Percentiles rank a stretch among this genome's conserved stretches.
Conservation (phyloP, 331 rosid species). For the Telfairia occidentalis region DNA sequence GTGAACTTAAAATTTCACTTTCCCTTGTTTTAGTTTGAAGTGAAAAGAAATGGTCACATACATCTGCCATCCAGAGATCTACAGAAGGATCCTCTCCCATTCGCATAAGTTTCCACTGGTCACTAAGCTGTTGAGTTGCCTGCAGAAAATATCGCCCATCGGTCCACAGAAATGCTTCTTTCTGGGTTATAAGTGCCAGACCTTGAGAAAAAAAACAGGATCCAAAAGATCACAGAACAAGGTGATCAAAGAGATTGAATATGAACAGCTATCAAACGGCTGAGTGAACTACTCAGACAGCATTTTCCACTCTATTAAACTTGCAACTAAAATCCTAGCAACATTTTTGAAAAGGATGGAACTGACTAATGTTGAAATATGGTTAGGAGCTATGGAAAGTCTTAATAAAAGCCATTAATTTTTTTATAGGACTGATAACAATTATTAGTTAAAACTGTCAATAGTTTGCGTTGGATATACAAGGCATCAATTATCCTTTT, state of each 20-base stretch:
- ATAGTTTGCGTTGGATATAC: neutral
- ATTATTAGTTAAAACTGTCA: neutral
- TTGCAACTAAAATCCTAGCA: neutral
- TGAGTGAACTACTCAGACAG: neutral
- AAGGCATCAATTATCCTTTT: neutral
- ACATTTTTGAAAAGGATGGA: neutral
- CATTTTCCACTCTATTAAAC: neutral
- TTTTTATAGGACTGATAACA: too few relatives aligned
- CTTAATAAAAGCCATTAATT: neutral
- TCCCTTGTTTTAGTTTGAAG: neutral
- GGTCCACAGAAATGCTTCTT: conserved; percentile 82
- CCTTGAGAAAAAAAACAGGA: conserved; percentile 30
- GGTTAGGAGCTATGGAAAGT: neutral
- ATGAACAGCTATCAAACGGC: neutral
- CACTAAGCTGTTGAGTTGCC: conserved; percentile 72
- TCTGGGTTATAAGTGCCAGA: conserved; percentile 67
- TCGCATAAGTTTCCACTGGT: conserved; percentile 92
- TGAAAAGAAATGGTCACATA: conserved; percentile 26
- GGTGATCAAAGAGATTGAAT: neutral
- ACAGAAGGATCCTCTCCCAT: conserved; percentile 85
- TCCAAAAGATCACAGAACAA: neutral
- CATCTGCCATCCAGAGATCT: conserved; percentile 86
- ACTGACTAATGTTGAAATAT: neutral
- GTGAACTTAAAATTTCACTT: neutral
- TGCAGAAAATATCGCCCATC: conserved; percentile 96